Evolutionary conservation across 2,329 filamentous ascomycete species (phyloP), one percentile per base, ranked within the genome.

Genomic region (Monilinia polystroma): DNA sequence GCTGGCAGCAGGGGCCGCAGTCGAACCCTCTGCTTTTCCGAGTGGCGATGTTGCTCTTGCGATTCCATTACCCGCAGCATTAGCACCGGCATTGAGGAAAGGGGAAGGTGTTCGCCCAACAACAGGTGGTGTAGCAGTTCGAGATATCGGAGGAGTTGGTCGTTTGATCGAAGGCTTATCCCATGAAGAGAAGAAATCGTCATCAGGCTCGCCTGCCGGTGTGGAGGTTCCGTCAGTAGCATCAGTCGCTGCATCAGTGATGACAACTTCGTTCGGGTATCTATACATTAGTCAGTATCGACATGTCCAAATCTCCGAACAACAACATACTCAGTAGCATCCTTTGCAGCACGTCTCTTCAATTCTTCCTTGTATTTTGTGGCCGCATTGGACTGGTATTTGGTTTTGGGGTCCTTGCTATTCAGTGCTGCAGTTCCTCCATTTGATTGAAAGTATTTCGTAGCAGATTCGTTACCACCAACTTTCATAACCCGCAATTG

Each of bases 161-260:
- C 93, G 89, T 84, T 98, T 99, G 80, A 99, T 96, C 5, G 93
- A 87, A 29, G 95, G 95, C 81, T 98, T 97, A 76, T 98, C 95
- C 95, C 94, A 99, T 0, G 93, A 97, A 12, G 94, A 97, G 81
- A 99, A 99, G 83, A 99, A 99, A 78, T 98, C 95, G 75, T 97
- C 93, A 26, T 90, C 88, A 29, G 86, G 84, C 72, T 97, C 93
- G 72, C 88, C 90, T 56, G 90, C 85, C n/a, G 93, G 91, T 14
- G 92, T 96, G 71, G 84, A 87, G 49, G 87, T 83, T 71, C 86
- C 88, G 68, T 92, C 89, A 64, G 80, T 81, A 59, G 84, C 81
- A 32, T 81, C 81, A 63, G 87, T 83, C 66, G 81, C 80, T 43
- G 85, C 82, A 74, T 98, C 95, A 67, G 88, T 90, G 71, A 97